Evolutionary conservation across 2,329 filamentous ascomycete species (phyloP).

Genomic region (Blumeriella jaapii): DNA sequence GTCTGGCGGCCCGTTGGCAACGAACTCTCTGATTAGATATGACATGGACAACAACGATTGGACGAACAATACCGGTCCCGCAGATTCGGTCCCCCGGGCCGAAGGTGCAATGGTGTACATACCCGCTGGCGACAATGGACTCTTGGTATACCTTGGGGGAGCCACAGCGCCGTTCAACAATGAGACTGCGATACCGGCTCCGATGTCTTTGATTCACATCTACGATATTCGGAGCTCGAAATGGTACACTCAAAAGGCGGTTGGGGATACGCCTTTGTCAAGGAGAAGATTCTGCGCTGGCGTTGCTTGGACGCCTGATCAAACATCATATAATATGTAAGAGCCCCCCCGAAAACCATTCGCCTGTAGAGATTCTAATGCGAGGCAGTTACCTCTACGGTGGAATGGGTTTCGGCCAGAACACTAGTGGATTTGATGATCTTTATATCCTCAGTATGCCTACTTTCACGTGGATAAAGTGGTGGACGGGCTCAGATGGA

Average conservation of each 20-base stretch:
- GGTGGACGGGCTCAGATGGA: conserved; percentile 30
- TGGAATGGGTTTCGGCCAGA: conserved; percentile 37
- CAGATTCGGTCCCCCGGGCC: conserved; percentile 40
- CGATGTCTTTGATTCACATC: conserved; percentile 41
- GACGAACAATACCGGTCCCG: conserved; percentile 39
- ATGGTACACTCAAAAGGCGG: conserved; percentile 49
- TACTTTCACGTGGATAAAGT: conserved; percentile 52
- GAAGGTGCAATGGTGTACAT: conserved; percentile 50
- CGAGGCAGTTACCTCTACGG: conserved; percentile 46
- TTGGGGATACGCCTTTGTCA: conserved; percentile 39
- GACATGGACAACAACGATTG: conserved; percentile 40
- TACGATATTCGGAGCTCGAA: conserved; percentile 48
- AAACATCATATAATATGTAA: conserved; percentile 54
- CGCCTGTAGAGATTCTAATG: too few species aligned
- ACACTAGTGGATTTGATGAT: conserved; percentile 45
- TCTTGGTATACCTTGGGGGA: conserved; percentile 52
- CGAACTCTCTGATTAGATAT: conserved; percentile 42
- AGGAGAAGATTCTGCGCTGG: conserved; percentile 51
- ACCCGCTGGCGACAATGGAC: conserved; percentile 45
- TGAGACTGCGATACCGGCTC: conserved; percentile 31
- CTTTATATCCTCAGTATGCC: conserved; percentile 51
- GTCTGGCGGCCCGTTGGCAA: conserved; percentile 36
- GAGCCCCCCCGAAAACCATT: too few species aligned
- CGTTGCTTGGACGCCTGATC: conserved; percentile 45
- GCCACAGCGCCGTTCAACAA: conserved; percentile 37